Evolutionary conservation across 371 early-diverging fungal genomes (phyloP).

Genomic region (Smittium culicis): DNA sequence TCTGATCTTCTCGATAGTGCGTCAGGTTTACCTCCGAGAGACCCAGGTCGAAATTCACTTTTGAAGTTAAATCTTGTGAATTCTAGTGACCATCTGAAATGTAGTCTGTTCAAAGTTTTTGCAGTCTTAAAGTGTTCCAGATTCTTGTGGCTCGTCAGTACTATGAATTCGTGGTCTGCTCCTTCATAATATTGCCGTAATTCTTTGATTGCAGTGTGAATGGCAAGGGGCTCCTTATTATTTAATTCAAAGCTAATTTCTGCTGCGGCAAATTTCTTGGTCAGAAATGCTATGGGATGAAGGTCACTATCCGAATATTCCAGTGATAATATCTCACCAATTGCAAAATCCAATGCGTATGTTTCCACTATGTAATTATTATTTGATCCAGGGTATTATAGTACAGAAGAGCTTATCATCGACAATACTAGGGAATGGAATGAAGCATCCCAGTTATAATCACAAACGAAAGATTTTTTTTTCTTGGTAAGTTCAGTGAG

Average conservation of each 20-base stretch:
- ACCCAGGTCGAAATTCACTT: constrained; percentile 8
- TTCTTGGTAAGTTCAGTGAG: constrained; percentile 29
- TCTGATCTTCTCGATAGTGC: constrained; percentile 12
- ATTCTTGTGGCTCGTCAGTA: constrained; percentile 7
- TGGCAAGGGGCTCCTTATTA: constrained; percentile 8
- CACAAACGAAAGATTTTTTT: constrained; percentile 19
- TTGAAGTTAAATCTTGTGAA: constrained; percentile 10
- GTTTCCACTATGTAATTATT: constrained; percentile 28
- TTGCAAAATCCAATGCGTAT: constrained; percentile 32
- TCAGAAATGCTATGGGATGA: neutral
- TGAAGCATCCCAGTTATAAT: neutral
- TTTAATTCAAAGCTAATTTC: constrained; percentile 5
- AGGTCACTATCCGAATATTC: neutral
- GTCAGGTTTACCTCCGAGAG: constrained; percentile 9
- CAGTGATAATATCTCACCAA: constrained; percentile 8
- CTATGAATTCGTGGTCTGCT: neutral
- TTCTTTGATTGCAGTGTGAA: constrained; percentile 3
- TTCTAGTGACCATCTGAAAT: neutral
- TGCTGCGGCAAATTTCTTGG: neutral
- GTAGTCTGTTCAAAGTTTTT: constrained; percentile 3
- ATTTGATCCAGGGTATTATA: constrained; percentile 21
- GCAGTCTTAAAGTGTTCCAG: neutral
- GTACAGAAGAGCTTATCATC: constrained; percentile 15
- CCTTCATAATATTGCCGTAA: constrained; percentile 6
- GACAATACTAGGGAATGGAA: neutral